phyloP scores from a whole-genome alignment of 2,329 filamentous ascomycete species.

The Pseudocercospora cruenta region DNA sequence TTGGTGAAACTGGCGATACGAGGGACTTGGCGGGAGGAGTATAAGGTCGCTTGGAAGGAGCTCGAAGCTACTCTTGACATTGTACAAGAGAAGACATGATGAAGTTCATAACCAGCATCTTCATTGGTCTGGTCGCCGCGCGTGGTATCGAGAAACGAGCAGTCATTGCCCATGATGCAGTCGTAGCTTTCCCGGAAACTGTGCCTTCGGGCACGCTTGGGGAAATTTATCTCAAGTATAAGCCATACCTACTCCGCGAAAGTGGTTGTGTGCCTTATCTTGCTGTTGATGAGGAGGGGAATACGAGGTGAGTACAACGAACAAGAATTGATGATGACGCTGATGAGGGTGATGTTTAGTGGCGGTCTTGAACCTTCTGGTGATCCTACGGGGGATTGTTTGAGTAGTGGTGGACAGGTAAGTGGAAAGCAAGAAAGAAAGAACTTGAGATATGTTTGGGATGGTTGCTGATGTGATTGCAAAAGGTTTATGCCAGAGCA shows the following conservation, averaged over 20 bases:
- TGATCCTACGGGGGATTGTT: constrained; percentile 45
- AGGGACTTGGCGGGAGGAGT: too few species aligned
- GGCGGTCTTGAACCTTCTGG: constrained; percentile 51
- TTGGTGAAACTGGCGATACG: too few species aligned
- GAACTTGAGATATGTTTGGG: too few species aligned
- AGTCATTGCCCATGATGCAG: constrained; percentile 49
- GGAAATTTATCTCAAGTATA: constrained; percentile 57
- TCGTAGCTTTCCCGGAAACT: constrained; percentile 59
- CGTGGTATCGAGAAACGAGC: constrained; percentile 43
- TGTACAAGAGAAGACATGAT: too few species aligned
- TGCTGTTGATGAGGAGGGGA: constrained; percentile 60
- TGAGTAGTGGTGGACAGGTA: constrained; percentile 34
- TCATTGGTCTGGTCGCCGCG: constrained; percentile 10
- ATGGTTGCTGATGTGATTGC: constrained; percentile 38
- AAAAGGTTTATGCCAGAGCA: constrained; percentile 55
- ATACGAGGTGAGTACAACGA: too few species aligned
- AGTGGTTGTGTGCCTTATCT: constrained; percentile 67
- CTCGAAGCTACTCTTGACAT: too few species aligned
- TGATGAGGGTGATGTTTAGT: too few species aligned
- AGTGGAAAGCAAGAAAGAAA: neutral
- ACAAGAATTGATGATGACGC: too few species aligned
- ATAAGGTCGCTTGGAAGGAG: too few species aligned
- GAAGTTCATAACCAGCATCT: neutral
- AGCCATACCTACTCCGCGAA: constrained; percentile 59
- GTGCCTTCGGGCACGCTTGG: constrained; percentile 55